Conservation (phyloP, 2,329 filamentous ascomycete species). For the Pseudogymnoascus sp. region DNA sequence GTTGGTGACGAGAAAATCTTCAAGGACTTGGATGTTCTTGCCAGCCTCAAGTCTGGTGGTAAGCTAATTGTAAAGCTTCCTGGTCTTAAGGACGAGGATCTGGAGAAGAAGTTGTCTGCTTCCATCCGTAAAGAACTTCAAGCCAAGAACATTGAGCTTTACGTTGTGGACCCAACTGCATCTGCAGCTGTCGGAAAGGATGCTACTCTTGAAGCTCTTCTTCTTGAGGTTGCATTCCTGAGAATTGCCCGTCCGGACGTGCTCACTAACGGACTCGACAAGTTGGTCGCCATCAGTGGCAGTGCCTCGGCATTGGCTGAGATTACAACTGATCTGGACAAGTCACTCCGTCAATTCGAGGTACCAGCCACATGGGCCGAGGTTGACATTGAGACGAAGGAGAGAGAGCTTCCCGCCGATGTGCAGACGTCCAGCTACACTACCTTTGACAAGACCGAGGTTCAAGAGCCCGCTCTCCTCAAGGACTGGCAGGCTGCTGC, state of each 20-base stretch:
- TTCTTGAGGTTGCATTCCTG: conserved; percentile 77
- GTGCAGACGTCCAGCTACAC: conserved; percentile 76
- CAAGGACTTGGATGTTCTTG: conserved; percentile 65
- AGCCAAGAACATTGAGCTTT: conserved; percentile 61
- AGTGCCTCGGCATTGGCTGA: conserved; percentile 43
- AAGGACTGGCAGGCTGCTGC: conserved; percentile 76
- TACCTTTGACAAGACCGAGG: conserved; percentile 66
- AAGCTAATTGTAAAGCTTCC: conserved; percentile 69
- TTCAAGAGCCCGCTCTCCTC: conserved; percentile 57
- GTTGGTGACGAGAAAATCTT: conserved; percentile 75
- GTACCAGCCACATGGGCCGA: conserved; percentile 75
- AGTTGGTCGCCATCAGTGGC: conserved; percentile 54
- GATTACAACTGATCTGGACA: conserved; percentile 57
- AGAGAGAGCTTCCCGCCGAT: conserved; percentile 48
- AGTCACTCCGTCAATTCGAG: conserved; percentile 63
- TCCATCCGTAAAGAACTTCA: conserved; percentile 63
- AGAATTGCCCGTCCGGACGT: conserved; percentile 63
- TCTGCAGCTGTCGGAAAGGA: conserved; percentile 62
- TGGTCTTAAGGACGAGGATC: conserved; percentile 75
- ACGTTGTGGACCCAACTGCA: conserved; percentile 63
- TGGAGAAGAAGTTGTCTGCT: conserved; percentile 76
- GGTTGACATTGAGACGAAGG: conserved; percentile 48
- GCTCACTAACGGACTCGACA: conserved; percentile 53
- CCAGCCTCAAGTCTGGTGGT: conserved; percentile 60
- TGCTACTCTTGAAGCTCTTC: conserved; percentile 49